Evolutionary conservation across 257 asterid genomes (phyloP).

Genomic region (Voacanga thouarsii): DNA sequence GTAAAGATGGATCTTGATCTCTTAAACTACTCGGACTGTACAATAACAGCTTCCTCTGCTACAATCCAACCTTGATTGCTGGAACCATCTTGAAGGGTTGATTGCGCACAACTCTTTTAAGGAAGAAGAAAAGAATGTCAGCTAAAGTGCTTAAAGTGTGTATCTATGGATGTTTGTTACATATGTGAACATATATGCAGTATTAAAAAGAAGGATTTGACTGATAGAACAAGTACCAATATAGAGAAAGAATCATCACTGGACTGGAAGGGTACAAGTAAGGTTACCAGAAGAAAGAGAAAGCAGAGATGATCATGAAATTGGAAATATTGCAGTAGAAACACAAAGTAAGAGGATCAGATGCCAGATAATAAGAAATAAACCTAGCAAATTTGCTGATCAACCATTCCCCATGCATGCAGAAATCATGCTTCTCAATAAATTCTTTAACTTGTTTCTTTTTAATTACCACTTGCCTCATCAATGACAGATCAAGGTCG

Average conservation of each 20-base stretch:
- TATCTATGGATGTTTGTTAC: neutral
- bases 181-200: neutral
- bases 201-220: too few species aligned
- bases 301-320: neutral
- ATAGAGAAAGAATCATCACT: neutral
- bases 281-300: too few species aligned
- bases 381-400: neutral
- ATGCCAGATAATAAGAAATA: neutral
- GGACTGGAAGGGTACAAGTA: neutral
- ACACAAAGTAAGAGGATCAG: neutral
- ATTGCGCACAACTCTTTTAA: constrained; percentile 54
- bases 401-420: neutral
- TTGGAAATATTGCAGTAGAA: neutral
- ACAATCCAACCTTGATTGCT: constrained; percentile 53
- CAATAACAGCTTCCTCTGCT: constrained; percentile 64
- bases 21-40: constrained; percentile 51
- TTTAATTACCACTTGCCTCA: neutral
- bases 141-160: neutral
- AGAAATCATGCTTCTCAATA: neutral
- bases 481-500: neutral
- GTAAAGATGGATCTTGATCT: neutral
- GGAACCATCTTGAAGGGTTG: constrained; percentile 22
- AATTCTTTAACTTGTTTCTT: too few species aligned
- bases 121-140: constrained; percentile 12
- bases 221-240: neutral